Evolutionary conservation across 352 stramenopile genomes (phyloP), one percentile per base, ranked within the genome.

Genomic region (Pythium graminicola): DNA sequence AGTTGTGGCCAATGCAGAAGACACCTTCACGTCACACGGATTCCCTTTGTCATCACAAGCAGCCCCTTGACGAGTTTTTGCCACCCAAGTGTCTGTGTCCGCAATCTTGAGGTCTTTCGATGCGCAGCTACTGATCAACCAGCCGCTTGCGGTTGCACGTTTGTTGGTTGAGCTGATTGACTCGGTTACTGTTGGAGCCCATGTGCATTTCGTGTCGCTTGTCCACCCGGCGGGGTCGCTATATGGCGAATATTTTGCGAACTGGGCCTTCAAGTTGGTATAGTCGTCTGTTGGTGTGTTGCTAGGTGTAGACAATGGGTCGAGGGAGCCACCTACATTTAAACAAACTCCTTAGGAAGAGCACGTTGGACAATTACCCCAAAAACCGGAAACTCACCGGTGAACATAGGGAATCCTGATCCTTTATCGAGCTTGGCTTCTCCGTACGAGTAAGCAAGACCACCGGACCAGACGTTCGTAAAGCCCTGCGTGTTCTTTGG

Each of bases 321-420:
- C 67, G n/a, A 70, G 72, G 36, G 73, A 85, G 22, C 78, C 78
- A 49, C 77, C 76, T 85, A 16, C 19, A 35, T 1, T 19, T 26
- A 23, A 44, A n/a, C n/a, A 6, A 24, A 44, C 14, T 4, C 6
- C 27, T 33, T 6, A 53, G 32, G 24, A 44, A 27, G n/a, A 47
- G 31, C 31, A 36, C 31, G 8, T 14, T 13, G 13, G 14, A 27
- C 17, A 4, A 11, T 4, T 24, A 14, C 4, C 10, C 8, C n/a
- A n/a, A 36, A 14, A 47, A 1, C 19, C 6, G 40, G 16, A 39
- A 7, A 23, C 61, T 23, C 64, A 89, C 81, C 81, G 42, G 65
- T 89, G 39, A 93, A 89, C 74, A 93, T 89, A 1, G 82, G 82
- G 46, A 88, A 93, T 26, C 76, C 59, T 11, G 83, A 89, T 42